Evolutionary conservation across 805 yeast genomes (phyloP).

Genomic region (Alloascoidea africana): DNA sequence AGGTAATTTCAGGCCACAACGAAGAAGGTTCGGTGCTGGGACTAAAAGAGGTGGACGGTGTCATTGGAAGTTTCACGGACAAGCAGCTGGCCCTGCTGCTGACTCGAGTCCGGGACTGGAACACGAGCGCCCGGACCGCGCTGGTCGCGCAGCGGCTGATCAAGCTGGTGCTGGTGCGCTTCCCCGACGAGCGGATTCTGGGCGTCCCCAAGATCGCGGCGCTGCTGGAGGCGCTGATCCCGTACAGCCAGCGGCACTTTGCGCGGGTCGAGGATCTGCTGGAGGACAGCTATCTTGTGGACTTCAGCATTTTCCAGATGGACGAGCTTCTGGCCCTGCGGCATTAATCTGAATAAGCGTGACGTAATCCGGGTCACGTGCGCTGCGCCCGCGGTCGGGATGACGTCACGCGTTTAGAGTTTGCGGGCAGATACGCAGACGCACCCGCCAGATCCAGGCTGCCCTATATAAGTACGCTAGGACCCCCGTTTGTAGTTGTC

Average conservation of each 20-base stretch:
- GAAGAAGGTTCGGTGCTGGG: slow-evolving; percentile 40
- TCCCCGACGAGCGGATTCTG: slow-evolving; percentile 38
- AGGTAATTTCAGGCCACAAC: slow-evolving; percentile 30
- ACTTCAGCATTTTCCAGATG: slow-evolving; percentile 78
- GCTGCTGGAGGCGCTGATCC: slow-evolving; percentile 61
- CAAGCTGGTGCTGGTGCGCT: slow-evolving; percentile 41
- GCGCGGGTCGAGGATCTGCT: slow-evolving; percentile 60
- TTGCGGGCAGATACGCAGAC: no score
- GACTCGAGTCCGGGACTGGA: slow-evolving; percentile 86
- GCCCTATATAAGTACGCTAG: no score
- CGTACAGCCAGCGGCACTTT: slow-evolving; percentile 82
- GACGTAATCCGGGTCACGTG: no score
- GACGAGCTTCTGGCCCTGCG: no score
- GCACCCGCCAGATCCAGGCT: no score
- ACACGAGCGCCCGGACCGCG: slow-evolving; percentile 71
- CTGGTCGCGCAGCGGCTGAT: slow-evolving; percentile 69
- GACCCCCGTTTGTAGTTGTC: no score
- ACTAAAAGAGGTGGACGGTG: slow-evolving; percentile 43
- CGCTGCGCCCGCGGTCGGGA: no score
- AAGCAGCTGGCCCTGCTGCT: slow-evolving; percentile 45
- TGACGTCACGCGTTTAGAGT: no score
- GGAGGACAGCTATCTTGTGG: slow-evolving; percentile 76
- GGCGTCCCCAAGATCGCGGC: slow-evolving; percentile 54
- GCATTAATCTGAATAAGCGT: no score
- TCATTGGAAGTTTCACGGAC: slow-evolving; percentile 36